phyloP scores from a whole-genome alignment of 2,329 filamentous ascomycete species.

The Ophiostoma triangulosporum region DNA sequence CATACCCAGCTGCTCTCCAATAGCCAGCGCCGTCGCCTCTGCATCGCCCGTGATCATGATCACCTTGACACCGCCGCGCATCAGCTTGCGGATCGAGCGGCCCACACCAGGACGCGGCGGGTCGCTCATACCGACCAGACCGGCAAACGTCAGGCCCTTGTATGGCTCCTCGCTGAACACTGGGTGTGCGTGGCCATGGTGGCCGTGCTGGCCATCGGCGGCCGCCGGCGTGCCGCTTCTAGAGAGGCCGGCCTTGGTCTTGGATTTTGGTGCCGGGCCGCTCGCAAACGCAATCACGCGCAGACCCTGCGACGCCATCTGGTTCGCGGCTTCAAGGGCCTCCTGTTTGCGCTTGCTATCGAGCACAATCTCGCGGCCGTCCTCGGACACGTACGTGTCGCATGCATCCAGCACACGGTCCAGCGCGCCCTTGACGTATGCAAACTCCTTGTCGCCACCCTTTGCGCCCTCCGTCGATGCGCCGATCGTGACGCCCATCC shows the following conservation, averaged over 20 bases:
- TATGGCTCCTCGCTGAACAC: conserved; percentile 58
- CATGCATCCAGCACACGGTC: conserved; percentile 78
- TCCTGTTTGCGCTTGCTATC: conserved; percentile 63
- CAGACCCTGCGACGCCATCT: conserved; percentile 79
- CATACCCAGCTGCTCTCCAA: conserved; percentile 93
- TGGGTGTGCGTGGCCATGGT: conserved; percentile 25
- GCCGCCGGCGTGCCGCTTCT: conserved; percentile 28
- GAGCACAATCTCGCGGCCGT: conserved; percentile 74
- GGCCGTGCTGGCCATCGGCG: conserved; percentile 16
- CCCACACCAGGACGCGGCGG: conserved; percentile 84
- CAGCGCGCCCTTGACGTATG: conserved; percentile 90
- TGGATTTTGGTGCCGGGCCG: conserved; percentile 38
- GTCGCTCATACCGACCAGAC: conserved; percentile 93
- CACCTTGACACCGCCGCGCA: conserved; percentile 89
- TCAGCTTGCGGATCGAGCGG: conserved; percentile 73
- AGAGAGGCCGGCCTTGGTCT: conserved; percentile 24
- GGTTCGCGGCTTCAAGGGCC: conserved; percentile 65
- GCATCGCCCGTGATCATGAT: conserved; percentile 99
- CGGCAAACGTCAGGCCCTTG: conserved; percentile 74
- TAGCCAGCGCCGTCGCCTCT: conserved; percentile 85
- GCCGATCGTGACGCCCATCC: conserved; percentile 92
- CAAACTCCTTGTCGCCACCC: conserved; percentile 57
- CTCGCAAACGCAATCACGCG: conserved; percentile 90
- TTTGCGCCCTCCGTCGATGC: conserved; percentile 29
- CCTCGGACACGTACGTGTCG: conserved; percentile 76